Evolutionary conservation across 2,329 filamentous ascomycete genomes (phyloP).

Genomic region (Diaporthe vaccinii): DNA sequence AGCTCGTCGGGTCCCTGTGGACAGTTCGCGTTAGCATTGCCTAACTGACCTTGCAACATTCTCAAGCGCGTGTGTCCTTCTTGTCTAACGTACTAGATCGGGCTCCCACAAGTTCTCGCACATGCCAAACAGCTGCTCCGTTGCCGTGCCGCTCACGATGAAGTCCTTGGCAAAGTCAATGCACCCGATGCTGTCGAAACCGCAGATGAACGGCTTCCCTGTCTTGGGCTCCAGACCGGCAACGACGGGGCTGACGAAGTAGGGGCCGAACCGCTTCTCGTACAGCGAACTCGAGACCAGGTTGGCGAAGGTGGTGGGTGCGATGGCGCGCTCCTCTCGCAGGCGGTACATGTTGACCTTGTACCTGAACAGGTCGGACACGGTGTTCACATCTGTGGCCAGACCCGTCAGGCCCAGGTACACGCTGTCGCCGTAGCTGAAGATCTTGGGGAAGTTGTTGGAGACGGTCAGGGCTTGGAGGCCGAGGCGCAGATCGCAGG

Average conservation of each 20-base stretch:
- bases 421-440: constrained; percentile 89
- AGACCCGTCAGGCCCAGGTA: constrained; percentile 97
- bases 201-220: constrained; percentile 96
- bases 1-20: constrained; percentile 90
- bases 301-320: constrained; percentile 95
- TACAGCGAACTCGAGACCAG: constrained; percentile 92
- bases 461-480: constrained; percentile 97
- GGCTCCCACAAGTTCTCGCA: constrained; percentile 99
- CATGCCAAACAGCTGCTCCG: constrained; percentile 98
- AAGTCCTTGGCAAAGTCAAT: constrained; percentile 99
- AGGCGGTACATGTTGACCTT: constrained; percentile 99
- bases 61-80: not conserved
- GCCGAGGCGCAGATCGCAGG: constrained; percentile 97
- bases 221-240: constrained; percentile 96
- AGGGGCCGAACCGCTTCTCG: constrained; percentile 95
- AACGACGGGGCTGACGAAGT: constrained; percentile 95
- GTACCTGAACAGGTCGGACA: constrained; percentile 98
- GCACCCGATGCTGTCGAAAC: constrained; percentile 98
- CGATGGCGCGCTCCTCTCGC: constrained; percentile 96
- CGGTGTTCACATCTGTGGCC: constrained; percentile 94
- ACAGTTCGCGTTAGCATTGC: not conserved
- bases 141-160: constrained; percentile 95
- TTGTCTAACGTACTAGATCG: constrained; percentile 78
- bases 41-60: too few species aligned
- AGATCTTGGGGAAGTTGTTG: constrained; percentile 99